These are phyloP conservation scores for Globisporangium nunn DNA, from an alignment of 352 stramenopile species.

Conservation along the genomic window DNA sequence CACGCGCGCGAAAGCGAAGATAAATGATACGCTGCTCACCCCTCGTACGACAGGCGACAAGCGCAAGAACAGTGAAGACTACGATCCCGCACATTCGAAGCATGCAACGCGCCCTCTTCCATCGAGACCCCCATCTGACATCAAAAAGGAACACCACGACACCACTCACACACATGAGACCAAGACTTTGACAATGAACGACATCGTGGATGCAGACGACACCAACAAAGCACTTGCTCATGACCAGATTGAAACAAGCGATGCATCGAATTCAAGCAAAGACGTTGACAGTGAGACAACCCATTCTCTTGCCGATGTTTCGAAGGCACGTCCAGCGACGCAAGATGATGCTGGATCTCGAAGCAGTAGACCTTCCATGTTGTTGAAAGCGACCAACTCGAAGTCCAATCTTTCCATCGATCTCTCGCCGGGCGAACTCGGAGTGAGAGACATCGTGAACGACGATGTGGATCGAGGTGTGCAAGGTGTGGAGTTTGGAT, in stretches of 20 bases:
- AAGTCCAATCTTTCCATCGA: slow-evolving; percentile 9
- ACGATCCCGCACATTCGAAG: neutral
- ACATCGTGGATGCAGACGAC: neutral
- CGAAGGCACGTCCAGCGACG: neutral
- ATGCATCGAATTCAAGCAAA: neutral
- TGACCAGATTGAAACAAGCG: neutral
- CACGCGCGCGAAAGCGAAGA: slow-evolving; percentile 1
- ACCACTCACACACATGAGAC: neutral
- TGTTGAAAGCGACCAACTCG: neutral
- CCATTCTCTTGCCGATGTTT: no score
- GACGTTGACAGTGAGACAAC: neutral
- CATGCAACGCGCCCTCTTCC: neutral
- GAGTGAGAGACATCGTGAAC: slow-evolving; percentile 13
- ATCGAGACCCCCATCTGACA: neutral
- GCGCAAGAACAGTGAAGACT: neutral
- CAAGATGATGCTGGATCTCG: neutral
- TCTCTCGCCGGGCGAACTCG: neutral
- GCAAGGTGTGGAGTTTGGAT: slow-evolving; percentile 34
- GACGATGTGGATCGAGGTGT: slow-evolving; percentile 18
- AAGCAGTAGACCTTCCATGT: neutral
- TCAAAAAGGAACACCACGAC: neutral
- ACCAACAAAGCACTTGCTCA: neutral
- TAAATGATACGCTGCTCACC: neutral
- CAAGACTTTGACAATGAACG: neutral
- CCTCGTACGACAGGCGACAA: neutral